Base-by-base conservation (phyloP, 129 eudicot species). In the Helichrysum umbraculigerum region DNA sequence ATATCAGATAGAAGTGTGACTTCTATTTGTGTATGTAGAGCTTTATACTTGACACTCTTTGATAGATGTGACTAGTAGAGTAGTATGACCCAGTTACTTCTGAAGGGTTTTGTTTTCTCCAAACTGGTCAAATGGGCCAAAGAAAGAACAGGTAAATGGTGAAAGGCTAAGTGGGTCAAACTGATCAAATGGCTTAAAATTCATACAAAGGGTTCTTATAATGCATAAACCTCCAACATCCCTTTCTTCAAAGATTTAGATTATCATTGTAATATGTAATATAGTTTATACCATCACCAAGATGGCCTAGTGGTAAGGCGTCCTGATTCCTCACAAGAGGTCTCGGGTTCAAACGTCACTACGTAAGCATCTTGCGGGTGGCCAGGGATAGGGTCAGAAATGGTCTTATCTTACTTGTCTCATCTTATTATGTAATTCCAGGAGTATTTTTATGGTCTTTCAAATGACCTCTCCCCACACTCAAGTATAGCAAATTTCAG, bases 391-490 rank as follows among this genome's bases (percentile, higher is more conserved):
- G 34, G 34, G 2, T 32, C 4, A 2, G 34, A 32, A 32, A 32
- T 4, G 34, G 34, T 32, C 34, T 25, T 56, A 76, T 61, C 68
- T 51, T 73, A 62, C 44, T 59, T 11, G 21, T 34, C 30, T 58
- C 29, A 22, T 67, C 30, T 58, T 37, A 22, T 67, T 63, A 32
- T 28, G 1, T 57, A 30, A 64, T 74, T 75, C 41, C 88, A 93
- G 98, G 98, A 93, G 77, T 93, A 93, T 65, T 93, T 93, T 72
- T 93, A 93, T 71, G 98, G 98, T 81, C 86, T 83, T 41, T 70
- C 96, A 50, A 93, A 93, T 79, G 98, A 93, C 79, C 97, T 93
- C 56, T 90, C 98, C 6, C 98, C 98, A 0, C 98, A 93, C 81
- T 90, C 98, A 15, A 93, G 90, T 78, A 76, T 79, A 20, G 97